Base-by-base conservation (phyloP, 495 filamentous ascomycete species). In the Aspergillus asperescens region DNA sequence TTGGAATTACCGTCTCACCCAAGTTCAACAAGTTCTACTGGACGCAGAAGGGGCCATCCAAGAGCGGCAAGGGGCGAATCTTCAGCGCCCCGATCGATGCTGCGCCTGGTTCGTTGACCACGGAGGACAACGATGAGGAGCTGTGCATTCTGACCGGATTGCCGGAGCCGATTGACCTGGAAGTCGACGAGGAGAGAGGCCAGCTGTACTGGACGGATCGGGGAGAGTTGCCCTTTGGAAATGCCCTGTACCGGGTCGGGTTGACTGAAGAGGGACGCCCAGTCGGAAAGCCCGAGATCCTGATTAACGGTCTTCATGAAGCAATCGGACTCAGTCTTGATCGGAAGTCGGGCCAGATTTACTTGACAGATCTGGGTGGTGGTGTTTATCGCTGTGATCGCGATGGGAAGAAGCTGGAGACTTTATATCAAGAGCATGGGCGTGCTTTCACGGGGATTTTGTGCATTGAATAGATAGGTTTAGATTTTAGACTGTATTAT, bases 161-260 rank as follows among this genome's bases (percentile, higher is more conserved):
- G 15, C 79, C 79, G 0, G 78, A 83, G 50, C 77, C 77, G 1
- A 78, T 83, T 61, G 76, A 82, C 60, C 57, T 82, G 10, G 71
- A 75, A 35, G 50, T 81, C 7, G 76, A 81, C 52, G 59, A 55
- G 22, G 58, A 62, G 3, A 50, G 51, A 3, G 49, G 66, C 16
- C 62, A 50, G 13, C 57, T 81, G 18, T 81, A 79, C 53, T 81
- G 77, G 80, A 79, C 78, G 0, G 78, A 80, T 54, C 70, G 78
- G 0, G 79, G 79, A 2, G 77, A 81, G 58, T 63, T 63, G 29
- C 66, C 65, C 1, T 44, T 28, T 13, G 68, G 68, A 7, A 62
- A 60, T 50, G 54, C 65, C 10, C 29, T 72, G 44, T 64, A 68
- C 19, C 39, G 56, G 6, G 19, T 59, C 6, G 28, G n/a, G 1